phyloP scores from a whole-genome alignment of 768 basidiomycete genomes.

The Lanmaoa rubissima region DNA sequence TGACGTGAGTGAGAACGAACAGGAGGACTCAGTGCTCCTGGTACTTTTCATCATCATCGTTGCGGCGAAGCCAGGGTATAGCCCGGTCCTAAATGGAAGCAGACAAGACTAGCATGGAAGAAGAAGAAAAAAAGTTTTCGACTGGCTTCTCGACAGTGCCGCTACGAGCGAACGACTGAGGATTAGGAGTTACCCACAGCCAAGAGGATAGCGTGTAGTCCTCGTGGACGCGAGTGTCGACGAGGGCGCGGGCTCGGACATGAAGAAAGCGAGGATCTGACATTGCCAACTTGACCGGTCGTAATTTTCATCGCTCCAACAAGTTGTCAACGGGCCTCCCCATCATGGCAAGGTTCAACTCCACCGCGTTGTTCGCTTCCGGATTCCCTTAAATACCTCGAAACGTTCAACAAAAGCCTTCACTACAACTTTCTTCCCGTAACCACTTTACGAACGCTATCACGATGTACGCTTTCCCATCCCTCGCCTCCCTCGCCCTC shows the following conservation, averaged over 20 bases:
- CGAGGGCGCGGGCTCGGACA: conserved; percentile 12
- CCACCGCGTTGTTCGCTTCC: conserved; percentile 23
- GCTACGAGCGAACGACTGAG: too few species aligned
- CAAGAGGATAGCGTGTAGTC: conserved; percentile 6
- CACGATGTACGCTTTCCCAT: conserved; percentile 12
- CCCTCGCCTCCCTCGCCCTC: conserved; percentile 19
- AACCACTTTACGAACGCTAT: not conserved
- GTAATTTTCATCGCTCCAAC: conserved; percentile 2
- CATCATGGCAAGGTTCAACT: not conserved
- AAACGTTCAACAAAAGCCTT: not conserved
- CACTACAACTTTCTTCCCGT: not conserved
- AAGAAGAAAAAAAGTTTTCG: not conserved
- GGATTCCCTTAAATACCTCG: conserved; percentile 26
- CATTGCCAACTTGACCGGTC: not conserved
- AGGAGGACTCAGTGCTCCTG: too few species aligned
- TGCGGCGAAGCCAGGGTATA: not conserved
- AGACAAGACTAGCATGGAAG: not conserved
- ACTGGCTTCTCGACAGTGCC: too few species aligned
- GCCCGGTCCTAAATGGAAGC: not conserved
- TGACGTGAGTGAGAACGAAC: not conserved
- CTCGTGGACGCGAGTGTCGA: conserved; percentile 6
- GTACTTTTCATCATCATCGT: not conserved
- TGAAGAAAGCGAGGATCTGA: conserved; percentile 13
- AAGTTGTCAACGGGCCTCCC: conserved; percentile 4
- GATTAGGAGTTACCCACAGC: not conserved